A percentile compares a stretch with the other conserved stretches of the same genome.
phyloP scores from a whole-genome alignment of 2,329 filamentous ascomycete species.

The Xylariaceae sp. region DNA sequence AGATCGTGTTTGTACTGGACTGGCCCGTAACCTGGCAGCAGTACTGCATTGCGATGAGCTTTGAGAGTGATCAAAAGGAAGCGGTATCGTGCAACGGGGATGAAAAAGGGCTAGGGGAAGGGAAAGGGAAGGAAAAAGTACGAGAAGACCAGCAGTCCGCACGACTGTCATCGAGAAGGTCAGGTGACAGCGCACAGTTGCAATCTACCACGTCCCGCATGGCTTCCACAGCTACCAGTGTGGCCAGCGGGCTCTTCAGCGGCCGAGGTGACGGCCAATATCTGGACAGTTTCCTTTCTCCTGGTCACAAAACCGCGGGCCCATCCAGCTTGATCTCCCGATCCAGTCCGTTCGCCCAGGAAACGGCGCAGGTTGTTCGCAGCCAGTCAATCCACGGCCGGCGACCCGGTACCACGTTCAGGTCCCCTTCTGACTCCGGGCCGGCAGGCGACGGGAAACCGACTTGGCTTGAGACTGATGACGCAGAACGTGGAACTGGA shows the following conservation, averaged over 20 bases:
- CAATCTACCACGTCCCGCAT: slow-evolving; percentile 18
- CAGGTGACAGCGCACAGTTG: neutral
- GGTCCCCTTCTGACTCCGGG: slow-evolving; percentile 23
- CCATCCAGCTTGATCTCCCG: slow-evolving; percentile 10
- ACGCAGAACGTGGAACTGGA: slow-evolving; percentile 17
- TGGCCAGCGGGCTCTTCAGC: slow-evolving; percentile 15
- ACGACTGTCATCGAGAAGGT: no score
- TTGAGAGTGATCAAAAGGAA: neutral
- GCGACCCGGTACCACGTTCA: slow-evolving; percentile 21
- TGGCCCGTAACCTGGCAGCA: no score
- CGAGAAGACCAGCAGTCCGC: no score
- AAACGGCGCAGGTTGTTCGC: slow-evolving; percentile 12
- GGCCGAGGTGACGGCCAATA: slow-evolving; percentile 5
- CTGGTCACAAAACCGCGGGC: slow-evolving; percentile 19
- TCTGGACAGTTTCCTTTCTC: slow-evolving; percentile 5
- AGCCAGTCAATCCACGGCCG: no score
- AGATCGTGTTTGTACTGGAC: no score
- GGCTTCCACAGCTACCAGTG: slow-evolving; percentile 17
- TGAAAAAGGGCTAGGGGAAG: slow-evolving; percentile 10
- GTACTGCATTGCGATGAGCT: no score
- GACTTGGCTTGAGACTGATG: no score
- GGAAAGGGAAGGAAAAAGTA: slow-evolving; percentile 1
- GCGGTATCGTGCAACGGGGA: neutral
- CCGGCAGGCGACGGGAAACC: slow-evolving; percentile 16
- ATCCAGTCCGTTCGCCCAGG: slow-evolving; percentile 10